These are phyloP conservation scores for Candida sanyaensis DNA, from an alignment of 1,139 yeast genomes.

Conservation along the genomic window DNA sequence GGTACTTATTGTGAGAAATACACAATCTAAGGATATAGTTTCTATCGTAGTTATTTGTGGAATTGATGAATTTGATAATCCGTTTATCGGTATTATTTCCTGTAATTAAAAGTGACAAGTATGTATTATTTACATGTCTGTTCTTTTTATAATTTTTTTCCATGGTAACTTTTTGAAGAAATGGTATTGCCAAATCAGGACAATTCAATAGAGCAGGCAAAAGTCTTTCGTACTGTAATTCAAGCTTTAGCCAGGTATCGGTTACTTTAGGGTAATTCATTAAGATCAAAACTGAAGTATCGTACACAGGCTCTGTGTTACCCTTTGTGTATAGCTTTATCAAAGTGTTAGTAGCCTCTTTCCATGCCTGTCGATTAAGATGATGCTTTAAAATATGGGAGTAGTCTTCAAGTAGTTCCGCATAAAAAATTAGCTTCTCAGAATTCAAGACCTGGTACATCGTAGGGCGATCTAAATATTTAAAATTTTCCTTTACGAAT, in stretches of 20 bases:
- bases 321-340: slow-evolving; percentile 41
- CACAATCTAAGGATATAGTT: slow-evolving; percentile 80
- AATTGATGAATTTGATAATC: slow-evolving; percentile 31
- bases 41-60: slow-evolving; percentile 49
- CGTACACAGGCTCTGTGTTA: slow-evolving; percentile 51
- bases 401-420: slow-evolving; percentile 68
- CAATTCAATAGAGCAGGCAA: slow-evolving; percentile 72
- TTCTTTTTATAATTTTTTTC: slow-evolving; percentile 47
- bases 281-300: slow-evolving; percentile 66
- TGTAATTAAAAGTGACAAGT: slow-evolving; percentile 70
- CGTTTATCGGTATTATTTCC: slow-evolving; percentile 36
- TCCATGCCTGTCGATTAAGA: slow-evolving; percentile 72
- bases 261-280: slow-evolving; percentile 67
- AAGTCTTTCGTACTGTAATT: slow-evolving; percentile 56
- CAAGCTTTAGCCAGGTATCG: slow-evolving; percentile 73
- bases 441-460: slow-evolving; percentile 75
- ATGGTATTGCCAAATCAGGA: slow-evolving; percentile 62
- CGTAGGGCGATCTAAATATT: slow-evolving; percentile 59
- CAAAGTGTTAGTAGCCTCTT: slow-evolving; percentile 63
- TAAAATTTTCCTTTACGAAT: slow-evolving; percentile 54
- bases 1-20: slow-evolving; percentile 55
- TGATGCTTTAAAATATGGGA: slow-evolving; percentile 70
- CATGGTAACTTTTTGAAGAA: slow-evolving; percentile 60
- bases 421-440: slow-evolving; percentile 65
- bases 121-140: slow-evolving; percentile 65